Conservation (phyloP, 2,329 filamentous ascomycete species). For the Calonectria henricotiae region DNA sequence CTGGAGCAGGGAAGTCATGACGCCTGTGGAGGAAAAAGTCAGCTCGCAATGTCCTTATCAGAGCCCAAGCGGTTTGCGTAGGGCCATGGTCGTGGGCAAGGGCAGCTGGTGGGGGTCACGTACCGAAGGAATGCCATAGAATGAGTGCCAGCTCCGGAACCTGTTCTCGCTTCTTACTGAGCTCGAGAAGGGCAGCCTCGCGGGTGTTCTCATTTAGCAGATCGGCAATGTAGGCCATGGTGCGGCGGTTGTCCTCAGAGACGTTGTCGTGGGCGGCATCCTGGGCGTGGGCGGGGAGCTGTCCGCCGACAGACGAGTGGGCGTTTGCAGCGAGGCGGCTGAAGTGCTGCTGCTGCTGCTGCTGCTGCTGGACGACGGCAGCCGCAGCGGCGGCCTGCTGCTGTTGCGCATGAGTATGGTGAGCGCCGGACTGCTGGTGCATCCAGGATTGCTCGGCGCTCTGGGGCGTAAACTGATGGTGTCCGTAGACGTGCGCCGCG, state of each 20-base stretch:
- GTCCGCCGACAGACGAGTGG: constrained; percentile 68
- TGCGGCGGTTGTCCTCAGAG: constrained; percentile 92
- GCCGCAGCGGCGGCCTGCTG: constrained; percentile 61
- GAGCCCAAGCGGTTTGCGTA: neutral
- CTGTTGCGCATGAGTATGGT: constrained; percentile 74
- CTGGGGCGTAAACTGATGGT: constrained; percentile 78
- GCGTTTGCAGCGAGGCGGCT: constrained; percentile 78
- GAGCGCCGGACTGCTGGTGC: constrained; percentile 74
- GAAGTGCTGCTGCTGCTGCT: constrained; percentile 79
- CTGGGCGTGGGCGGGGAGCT: constrained; percentile 68
- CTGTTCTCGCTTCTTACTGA: constrained; percentile 99
- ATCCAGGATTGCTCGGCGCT: constrained; percentile 75
- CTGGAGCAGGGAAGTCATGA: constrained; percentile 97
- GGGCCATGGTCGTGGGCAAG: constrained; percentile 17
- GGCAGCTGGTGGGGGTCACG: constrained; percentile 54
- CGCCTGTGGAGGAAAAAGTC: constrained; percentile 71
- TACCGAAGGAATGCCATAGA: constrained; percentile 98
- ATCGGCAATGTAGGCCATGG: constrained; percentile 94
- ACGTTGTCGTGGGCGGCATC: constrained; percentile 77
- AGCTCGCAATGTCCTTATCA: constrained; percentile 35
- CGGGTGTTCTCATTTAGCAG: constrained; percentile 89
- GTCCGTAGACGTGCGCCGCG: constrained; percentile 77
- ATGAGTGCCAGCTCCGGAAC: constrained; percentile 97
- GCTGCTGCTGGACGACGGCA: constrained; percentile 70
- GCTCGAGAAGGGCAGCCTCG: constrained; percentile 91